Evolutionary conservation across 2,329 filamentous ascomycete genomes (phyloP).

Genomic region (Blastomyces emzantsi): DNA sequence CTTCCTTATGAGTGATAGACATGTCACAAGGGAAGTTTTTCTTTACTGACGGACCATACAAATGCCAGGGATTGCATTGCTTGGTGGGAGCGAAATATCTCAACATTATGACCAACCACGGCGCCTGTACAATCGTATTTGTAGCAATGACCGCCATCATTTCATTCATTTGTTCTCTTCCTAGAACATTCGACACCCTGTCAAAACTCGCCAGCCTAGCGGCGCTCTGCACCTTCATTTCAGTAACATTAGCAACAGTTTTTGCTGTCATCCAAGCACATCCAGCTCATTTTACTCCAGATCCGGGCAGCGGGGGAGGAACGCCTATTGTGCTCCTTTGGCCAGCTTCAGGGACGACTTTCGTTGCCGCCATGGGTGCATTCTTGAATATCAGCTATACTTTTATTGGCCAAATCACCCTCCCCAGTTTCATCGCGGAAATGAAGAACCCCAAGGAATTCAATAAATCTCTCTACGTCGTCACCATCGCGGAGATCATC

Average conservation of each 20-base stretch:
- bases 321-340: conserved; percentile 59
- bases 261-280: conserved; percentile 70
- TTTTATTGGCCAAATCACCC: conserved; percentile 89
- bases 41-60: background rate
- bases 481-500: conserved; percentile 79
- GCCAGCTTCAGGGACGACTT: conserved; percentile 62
- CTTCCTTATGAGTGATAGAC: background rate
- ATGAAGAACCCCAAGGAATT: conserved; percentile 79
- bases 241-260: conserved; percentile 72
- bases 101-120: conserved; percentile 71
- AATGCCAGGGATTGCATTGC: conserved; percentile 52
- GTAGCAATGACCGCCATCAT: conserved; percentile 64
- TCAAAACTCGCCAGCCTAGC: conserved; percentile 70
- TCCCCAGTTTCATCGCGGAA: conserved; percentile 91
- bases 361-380: conserved; percentile 72
- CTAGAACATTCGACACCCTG: conserved; percentile 73
- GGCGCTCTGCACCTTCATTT: conserved; percentile 82
- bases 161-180: conserved; percentile 70
- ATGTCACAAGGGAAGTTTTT: background rate
- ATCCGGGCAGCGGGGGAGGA: conserved; percentile 42
- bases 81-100: conserved; percentile 78
- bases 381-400: conserved; percentile 96
- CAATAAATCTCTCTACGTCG: conserved; percentile 83
- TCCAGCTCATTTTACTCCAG: conserved; percentile 56
- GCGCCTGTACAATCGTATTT: conserved; percentile 71